Evolutionary conservation across 2,329 filamentous ascomycete genomes (phyloP), one percentile per base, ranked within the genome.

Genomic region (Xylaria arbuscula): DNA sequence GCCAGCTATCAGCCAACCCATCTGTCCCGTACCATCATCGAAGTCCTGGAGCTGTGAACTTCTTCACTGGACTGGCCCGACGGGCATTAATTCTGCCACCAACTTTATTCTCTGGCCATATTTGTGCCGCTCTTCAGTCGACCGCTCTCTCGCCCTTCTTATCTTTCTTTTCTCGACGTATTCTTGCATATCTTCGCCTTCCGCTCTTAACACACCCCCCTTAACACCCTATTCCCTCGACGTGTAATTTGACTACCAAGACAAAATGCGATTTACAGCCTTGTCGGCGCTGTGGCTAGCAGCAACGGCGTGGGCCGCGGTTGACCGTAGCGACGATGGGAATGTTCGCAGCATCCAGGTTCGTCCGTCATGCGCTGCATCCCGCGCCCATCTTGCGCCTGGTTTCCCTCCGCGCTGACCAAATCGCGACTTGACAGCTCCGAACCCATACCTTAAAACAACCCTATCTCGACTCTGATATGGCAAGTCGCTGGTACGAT

Each of bases 401-500:
- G 28, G 2, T 28, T 28, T 28, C 28, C 5, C 28, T 28, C 28
- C 32, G 50, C 42, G 57, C 68, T 74, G 56, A 74, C 64, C n/a
- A 60, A 58, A 40, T 54, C 42, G 51, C 51, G 40, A 70, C 81
- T 24, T 24, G 40, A 50, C 32, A 97, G 92, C 86, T 97, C 78
- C 90, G 93, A 78, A 97, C 94, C 77, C 94, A 97, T 82, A 95
- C 91, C 77, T 86, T 97, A 70, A 84, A 87, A 79, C 88, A 98
- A 92, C 96, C 96, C 70, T 99, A 98, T 83, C 89, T 99, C 76
- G 96, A 99, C 83, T 96, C 94, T 69, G 96, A 98, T 81, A 94
- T 98, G 91, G 92, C 97, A 84, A 97, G 93, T 84, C 91, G 96
- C 79, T 99, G 96, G 95, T 99, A 95, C 83, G 96, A 99, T 84